Evolutionary conservation across 1,284 basidiomycete genomes (phyloP).

Genomic region (Ustilago cynodontis): DNA sequence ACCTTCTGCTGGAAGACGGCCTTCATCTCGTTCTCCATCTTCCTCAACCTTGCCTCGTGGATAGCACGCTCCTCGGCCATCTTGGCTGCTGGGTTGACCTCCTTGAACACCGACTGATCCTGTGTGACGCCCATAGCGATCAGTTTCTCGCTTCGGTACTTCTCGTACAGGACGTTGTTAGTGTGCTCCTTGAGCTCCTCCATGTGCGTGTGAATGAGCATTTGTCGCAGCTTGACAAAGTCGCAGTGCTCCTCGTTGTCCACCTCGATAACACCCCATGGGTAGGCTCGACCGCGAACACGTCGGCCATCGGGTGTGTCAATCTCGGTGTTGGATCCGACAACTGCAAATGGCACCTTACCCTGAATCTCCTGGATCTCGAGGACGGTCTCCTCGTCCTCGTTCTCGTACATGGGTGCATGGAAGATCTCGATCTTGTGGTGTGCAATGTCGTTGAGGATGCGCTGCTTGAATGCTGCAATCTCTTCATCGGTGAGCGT

Average conservation of each 20-base stretch:
- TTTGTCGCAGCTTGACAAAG: constrained; percentile 70
- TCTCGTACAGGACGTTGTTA: constrained; percentile 66
- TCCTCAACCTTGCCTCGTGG: constrained; percentile 69
- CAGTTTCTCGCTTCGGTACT: constrained; percentile 67
- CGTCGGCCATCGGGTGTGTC: constrained; percentile 67
- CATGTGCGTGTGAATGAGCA: constrained; percentile 70
- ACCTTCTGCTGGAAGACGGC: constrained; percentile 70
- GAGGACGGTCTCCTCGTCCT: constrained; percentile 68
- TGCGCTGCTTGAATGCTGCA: constrained; percentile 64
- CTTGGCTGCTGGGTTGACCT: constrained; percentile 66
- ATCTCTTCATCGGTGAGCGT: constrained; percentile 68
- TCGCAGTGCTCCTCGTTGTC: constrained; percentile 70
- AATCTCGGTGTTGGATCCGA: constrained; percentile 66
- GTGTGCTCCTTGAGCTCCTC: constrained; percentile 70
- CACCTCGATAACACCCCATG: constrained; percentile 69
- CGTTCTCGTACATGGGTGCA: constrained; percentile 64
- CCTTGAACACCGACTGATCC: constrained; percentile 68
- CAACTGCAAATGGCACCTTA: constrained; percentile 69
- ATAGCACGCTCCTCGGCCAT: constrained; percentile 69
- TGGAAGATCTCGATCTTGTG: constrained; percentile 68
- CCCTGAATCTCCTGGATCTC: constrained; percentile 67
- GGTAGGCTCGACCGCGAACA: constrained; percentile 68
- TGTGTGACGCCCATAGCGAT: constrained; percentile 66
- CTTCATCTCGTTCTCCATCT: constrained; percentile 71
- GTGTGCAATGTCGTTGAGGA: constrained; percentile 67